Conservation (phyloP, 2,329 filamentous ascomycete species). For the Beauveria brongniartii region DNA sequence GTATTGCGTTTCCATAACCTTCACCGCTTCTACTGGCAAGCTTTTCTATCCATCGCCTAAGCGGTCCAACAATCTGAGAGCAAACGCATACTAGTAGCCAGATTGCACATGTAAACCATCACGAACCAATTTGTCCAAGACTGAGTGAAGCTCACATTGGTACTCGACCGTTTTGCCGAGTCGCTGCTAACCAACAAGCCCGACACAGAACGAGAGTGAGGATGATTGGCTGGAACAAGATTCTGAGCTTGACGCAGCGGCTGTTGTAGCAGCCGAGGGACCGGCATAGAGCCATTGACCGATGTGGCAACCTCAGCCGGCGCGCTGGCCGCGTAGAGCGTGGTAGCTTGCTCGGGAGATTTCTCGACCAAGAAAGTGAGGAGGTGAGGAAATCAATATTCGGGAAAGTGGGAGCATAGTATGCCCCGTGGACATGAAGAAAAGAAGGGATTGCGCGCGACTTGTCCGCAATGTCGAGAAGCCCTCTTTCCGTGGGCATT, state of each 20-base stretch:
- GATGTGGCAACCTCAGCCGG: neutral
- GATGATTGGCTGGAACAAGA: neutral
- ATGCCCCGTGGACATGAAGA: neutral
- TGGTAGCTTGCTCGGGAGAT: neutral
- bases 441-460: constrained; percentile 3
- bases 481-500: constrained; percentile 2
- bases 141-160: neutral
- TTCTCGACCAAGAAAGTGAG: neutral
- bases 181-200: neutral
- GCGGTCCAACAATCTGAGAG: neutral
- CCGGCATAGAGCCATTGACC: neutral
- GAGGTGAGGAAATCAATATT: neutral
- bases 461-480: constrained; percentile 13
- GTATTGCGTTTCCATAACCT: neutral
- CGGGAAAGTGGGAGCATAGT: neutral
- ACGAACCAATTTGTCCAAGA: neutral
- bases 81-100: neutral
- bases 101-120: neutral
- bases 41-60: neutral
- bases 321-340: neutral
- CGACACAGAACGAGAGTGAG: neutral
- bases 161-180: neutral
- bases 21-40: neutral
- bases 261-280: neutral
- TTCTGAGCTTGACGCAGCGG: neutral